Evolutionary conservation across 1,284 basidiomycete species (phyloP).

Genomic region (Spongiforma sp.): DNA sequence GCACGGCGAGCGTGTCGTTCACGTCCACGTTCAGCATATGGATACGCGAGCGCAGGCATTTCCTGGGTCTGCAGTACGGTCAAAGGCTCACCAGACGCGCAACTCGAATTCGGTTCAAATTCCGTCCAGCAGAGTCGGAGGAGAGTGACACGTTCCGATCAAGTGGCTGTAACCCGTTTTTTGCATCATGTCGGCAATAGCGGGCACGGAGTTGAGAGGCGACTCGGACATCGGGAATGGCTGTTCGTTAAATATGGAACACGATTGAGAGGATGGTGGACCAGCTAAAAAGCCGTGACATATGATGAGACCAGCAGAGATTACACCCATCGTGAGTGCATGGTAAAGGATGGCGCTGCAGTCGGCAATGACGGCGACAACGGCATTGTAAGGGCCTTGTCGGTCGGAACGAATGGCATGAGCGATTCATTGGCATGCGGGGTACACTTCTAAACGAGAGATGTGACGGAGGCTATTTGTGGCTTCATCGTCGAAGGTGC

Average conservation of each 20-base stretch:
- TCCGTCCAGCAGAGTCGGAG: conserved; percentile 29
- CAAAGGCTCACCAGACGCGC: conserved; percentile 2
- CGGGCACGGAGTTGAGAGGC: conserved; percentile 40
- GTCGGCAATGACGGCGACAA: conserved; percentile 35
- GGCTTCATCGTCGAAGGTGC: conserved; percentile 20
- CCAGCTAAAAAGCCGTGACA: conserved; percentile 10
- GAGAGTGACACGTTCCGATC: conserved; percentile 34
- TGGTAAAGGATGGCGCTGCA: conserved; percentile 40
- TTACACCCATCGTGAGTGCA: conserved; percentile 33
- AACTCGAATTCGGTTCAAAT: conserved; percentile 27
- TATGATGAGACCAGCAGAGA: conserved; percentile 38
- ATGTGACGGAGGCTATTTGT: conserved; percentile 17
- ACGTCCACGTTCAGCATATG: conserved; percentile 38
- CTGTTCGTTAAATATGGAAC: conserved; percentile 11
- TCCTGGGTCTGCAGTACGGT: conserved; percentile 36
- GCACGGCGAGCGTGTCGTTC: conserved; percentile 15
- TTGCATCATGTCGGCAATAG: conserved; percentile 38
- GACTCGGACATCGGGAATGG: conserved; percentile 43
- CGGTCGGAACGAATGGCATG: conserved; percentile 28
- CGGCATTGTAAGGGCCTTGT: conserved; percentile 16
- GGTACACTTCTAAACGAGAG: conserved; percentile 35
- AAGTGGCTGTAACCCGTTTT: conserved; percentile 38
- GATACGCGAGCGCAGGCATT: conserved; percentile 30
- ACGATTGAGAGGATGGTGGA: background rate
- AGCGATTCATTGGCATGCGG: conserved; percentile 37